A percentile compares a stretch with the other conserved stretches of the same genome.
Conservation (phyloP, 2,329 filamentous ascomycete species). For the Aspergillus sp. region DNA sequence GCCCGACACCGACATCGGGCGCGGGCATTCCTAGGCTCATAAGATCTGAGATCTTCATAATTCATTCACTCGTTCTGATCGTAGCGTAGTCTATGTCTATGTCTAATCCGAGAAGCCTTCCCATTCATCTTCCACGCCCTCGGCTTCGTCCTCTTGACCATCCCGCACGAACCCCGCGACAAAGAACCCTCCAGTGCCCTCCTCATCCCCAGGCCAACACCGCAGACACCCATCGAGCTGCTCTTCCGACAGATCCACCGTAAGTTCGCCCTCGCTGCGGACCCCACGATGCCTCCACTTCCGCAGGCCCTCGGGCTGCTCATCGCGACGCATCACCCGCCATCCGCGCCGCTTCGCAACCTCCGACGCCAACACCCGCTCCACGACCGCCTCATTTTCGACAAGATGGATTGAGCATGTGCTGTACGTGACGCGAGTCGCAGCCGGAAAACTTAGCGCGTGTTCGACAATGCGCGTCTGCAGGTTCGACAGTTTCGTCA, state of each 20-base stretch:
- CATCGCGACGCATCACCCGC: slow-evolving; percentile 67
- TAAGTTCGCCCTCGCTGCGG: slow-evolving; percentile 36
- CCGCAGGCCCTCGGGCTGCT: slow-evolving; percentile 73
- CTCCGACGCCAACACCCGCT: slow-evolving; percentile 65
- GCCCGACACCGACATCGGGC: slow-evolving; percentile 65
- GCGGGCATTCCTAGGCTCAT: slow-evolving; percentile 58
- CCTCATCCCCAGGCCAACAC: slow-evolving; percentile 74
- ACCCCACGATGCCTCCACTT: slow-evolving; percentile 70
- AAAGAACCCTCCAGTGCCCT: slow-evolving; percentile 93
- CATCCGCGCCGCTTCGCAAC: slow-evolving; percentile 68
- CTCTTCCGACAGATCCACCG: slow-evolving; percentile 45
- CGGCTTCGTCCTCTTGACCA: slow-evolving; percentile 27
- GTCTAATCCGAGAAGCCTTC: slow-evolving; percentile 41
- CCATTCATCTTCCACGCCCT: slow-evolving; percentile 41
- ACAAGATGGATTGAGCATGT: slow-evolving; percentile 85
- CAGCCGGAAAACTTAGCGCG: slow-evolving; percentile 76
- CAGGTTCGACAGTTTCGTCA: slow-evolving; percentile 73
- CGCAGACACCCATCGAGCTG: slow-evolving; percentile 71
- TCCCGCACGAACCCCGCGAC: slow-evolving; percentile 80
- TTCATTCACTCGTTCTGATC: background rate
- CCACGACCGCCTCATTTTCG: slow-evolving; percentile 86
- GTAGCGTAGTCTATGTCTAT: background rate
- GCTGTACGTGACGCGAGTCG: slow-evolving; percentile 78
- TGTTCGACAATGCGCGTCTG: slow-evolving; percentile 80
- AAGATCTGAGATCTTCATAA: background rate